Percentiles rank a stretch among this genome's conserved stretches.
Conservation (phyloP, 1,284 basidiomycete genomes). For the Heliocybe sulcata region DNA sequence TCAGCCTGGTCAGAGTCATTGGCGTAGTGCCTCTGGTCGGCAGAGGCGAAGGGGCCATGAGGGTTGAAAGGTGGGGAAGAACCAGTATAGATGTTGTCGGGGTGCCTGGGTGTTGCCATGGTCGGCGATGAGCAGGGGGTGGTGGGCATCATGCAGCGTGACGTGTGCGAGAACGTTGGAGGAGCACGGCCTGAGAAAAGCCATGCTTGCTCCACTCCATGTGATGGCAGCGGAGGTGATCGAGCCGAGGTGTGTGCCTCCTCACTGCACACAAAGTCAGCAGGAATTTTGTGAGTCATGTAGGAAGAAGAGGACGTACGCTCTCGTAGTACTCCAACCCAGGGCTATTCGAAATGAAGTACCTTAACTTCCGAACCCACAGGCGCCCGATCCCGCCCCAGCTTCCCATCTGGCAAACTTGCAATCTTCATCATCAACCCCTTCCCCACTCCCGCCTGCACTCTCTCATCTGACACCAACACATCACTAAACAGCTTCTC, state of each 20-base stretch:
- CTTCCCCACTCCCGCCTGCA: conserved; percentile 59
- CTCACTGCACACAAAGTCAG: conserved; percentile 48
- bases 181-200: neutral
- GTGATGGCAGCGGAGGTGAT: too few species aligned
- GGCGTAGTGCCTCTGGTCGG: conserved; percentile 57
- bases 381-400: conserved; percentile 96
- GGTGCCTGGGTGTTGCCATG: conserved; percentile 12
- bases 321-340: conserved; percentile 92
- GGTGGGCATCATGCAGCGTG: conserved; percentile 2
- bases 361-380: conserved; percentile 92
- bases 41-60: conserved; percentile 48
- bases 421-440: conserved; percentile 74
- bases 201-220: neutral
- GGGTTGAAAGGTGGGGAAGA: conserved; percentile 17
- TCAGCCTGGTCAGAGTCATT: conserved; percentile 69
- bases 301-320: conserved; percentile 43
- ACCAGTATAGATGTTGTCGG: conserved; percentile 11
- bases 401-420: conserved; percentile 80
- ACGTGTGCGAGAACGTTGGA: neutral
- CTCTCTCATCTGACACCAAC: conserved; percentile 70
- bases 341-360: conserved; percentile 85
- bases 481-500: conserved; percentile 95
- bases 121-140: neutral
- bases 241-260: conserved; percentile 84
- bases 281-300: neutral